Percentiles rank a stretch among this genome's conserved stretches.
Conservation (phyloP, 345 rosid species). For the Syzygium aqueum region DNA sequence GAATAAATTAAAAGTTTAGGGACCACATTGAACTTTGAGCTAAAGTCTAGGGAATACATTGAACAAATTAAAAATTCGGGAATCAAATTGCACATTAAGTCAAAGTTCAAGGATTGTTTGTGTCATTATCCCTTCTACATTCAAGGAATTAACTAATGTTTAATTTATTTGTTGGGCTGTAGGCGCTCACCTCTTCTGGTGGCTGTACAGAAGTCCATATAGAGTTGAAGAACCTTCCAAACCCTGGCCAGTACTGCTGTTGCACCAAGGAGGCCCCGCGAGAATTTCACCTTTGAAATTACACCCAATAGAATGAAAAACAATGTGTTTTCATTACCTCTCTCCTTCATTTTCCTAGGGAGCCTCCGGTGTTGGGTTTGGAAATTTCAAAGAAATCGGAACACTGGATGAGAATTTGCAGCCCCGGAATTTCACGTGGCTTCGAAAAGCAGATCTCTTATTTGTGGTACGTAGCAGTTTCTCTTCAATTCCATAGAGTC, state of each 20-base stretch:
- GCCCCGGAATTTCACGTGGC: constrained; percentile 32
- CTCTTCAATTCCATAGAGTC: not conserved
- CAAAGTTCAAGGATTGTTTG: too few relatives aligned
- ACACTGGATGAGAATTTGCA: constrained; percentile 23
- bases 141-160: not conserved
- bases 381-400: constrained; percentile 35
- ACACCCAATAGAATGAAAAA: not conserved
- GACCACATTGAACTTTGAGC: too few relatives aligned
- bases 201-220: constrained; percentile 29
- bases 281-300: not conserved
- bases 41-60: too few relatives aligned
- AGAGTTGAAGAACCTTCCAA: constrained; percentile 23
- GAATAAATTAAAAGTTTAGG: too few relatives aligned
- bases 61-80: too few relatives aligned
- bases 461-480: constrained; percentile 21
- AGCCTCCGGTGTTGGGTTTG: constrained; percentile 23
- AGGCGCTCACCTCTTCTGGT: constrained; percentile 38
- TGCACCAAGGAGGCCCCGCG: constrained; percentile 38
- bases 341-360: constrained; percentile 11
- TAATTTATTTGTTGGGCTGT: not conserved
- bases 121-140: too few relatives aligned
- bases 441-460: constrained; percentile 33
- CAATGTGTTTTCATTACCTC: not conserved
- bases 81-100: too few relatives aligned
- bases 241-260: constrained; percentile 32